Conservation (phyloP, 129 eudicot genomes). For the Artemisia argyi region DNA sequence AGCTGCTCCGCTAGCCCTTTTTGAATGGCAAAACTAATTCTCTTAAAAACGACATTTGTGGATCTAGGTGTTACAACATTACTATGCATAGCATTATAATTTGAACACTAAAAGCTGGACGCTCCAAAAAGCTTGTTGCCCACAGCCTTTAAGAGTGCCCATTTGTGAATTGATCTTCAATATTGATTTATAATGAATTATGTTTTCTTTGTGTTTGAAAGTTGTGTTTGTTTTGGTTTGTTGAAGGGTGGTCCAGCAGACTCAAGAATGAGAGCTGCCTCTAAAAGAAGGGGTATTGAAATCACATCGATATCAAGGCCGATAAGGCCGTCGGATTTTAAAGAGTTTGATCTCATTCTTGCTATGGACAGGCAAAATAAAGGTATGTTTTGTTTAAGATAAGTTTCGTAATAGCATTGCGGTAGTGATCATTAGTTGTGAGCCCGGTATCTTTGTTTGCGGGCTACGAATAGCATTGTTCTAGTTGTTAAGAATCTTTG, state of each 20-base stretch:
- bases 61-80: too few relatives aligned
- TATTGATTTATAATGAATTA: conserved; percentile 7
- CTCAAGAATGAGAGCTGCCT: conserved; percentile 92
- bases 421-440: not conserved
- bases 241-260: conserved; percentile 93
- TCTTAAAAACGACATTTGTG: too few relatives aligned
- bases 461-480: too few relatives aligned
- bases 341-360: conserved; percentile 91
- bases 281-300: conserved; percentile 84
- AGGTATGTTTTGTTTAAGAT: conserved; percentile 40
- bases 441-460: too few relatives aligned
- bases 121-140: too few relatives aligned
- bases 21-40: too few relatives aligned
- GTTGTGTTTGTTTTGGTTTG: conserved; percentile 21
- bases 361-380: conserved; percentile 95
- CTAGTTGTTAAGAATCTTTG: too few relatives aligned
- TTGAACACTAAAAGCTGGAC: too few relatives aligned
- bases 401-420: not conserved
- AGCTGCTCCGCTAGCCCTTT: too few relatives aligned
- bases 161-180: conserved; percentile 9
- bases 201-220: not conserved
- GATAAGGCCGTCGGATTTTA: conserved; percentile 84
- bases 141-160: not conserved
- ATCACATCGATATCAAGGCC: conserved; percentile 94
- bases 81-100: too few relatives aligned